phyloP scores from a whole-genome alignment of 495 filamentous ascomycete species.

The Podospora appendiculata region DNA sequence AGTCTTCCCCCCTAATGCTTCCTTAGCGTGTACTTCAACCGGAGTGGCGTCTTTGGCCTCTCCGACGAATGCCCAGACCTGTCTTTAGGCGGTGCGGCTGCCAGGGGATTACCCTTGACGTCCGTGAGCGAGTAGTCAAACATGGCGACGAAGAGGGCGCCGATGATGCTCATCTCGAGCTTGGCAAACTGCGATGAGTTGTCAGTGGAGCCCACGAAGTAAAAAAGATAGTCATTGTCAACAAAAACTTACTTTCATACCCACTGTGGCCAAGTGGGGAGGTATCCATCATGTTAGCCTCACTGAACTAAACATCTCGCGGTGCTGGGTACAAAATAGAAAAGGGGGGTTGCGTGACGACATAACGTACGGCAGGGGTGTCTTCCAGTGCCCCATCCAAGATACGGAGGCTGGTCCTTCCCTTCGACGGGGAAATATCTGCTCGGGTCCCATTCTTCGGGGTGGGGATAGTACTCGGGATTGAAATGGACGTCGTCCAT shows the following conservation, averaged over 20 bases:
- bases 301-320: neutral
- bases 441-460: conserved; percentile 34
- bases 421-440: conserved; percentile 37
- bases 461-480: conserved; percentile 34
- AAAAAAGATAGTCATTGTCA: neutral
- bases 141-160: conserved; percentile 30
- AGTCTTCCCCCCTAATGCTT: neutral
- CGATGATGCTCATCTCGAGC: conserved; percentile 38
- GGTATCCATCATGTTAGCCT: neutral
- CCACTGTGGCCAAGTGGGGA: neutral
- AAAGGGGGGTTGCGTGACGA: neutral
- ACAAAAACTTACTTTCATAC: conserved; percentile 6
- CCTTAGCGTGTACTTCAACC: conserved; percentile 14
- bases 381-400: conserved; percentile 38
- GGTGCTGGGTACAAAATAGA: neutral
- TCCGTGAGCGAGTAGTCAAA: conserved; percentile 24
- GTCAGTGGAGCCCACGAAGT: neutral
- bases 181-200: conserved; percentile 29
- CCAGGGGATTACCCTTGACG: conserved; percentile 4
- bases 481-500: conserved; percentile 32
- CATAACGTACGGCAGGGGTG: conserved; percentile 30
- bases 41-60: conserved; percentile 11
- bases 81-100: conserved; percentile 1
- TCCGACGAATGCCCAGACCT: conserved; percentile 7
- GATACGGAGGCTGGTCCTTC: conserved; percentile 28